Conservation (phyloP, 352 stramenopile genomes). For the Peronospora tabacina region DNA sequence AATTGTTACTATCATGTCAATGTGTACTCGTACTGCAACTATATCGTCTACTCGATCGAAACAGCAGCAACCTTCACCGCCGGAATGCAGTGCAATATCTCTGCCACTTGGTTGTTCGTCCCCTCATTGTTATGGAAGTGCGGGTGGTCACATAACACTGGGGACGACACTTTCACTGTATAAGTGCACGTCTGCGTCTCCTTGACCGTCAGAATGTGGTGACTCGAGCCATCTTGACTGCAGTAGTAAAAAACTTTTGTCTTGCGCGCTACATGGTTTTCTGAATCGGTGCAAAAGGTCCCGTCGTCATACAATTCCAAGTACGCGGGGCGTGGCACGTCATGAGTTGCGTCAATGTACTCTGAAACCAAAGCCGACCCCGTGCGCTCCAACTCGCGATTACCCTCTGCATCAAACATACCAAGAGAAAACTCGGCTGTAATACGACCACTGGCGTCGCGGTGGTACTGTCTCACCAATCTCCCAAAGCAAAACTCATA, state of each 20-base stretch:
- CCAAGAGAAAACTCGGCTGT: slow-evolving; percentile 67
- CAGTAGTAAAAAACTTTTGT: slow-evolving; percentile 72
- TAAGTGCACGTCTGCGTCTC: slow-evolving; percentile 81
- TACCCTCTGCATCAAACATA: slow-evolving; percentile 40
- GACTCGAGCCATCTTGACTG: slow-evolving; percentile 49
- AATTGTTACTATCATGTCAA: no score
- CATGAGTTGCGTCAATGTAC: slow-evolving; percentile 72
- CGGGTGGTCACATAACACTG: slow-evolving; percentile 68
- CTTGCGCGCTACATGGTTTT: slow-evolving; percentile 47
- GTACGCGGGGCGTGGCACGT: slow-evolving; percentile 57
- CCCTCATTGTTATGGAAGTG: slow-evolving; percentile 72
- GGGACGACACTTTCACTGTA: slow-evolving; percentile 70
- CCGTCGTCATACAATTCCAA: slow-evolving; percentile 62
- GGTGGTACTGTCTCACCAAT: slow-evolving; percentile 67
- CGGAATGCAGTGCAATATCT: slow-evolving; percentile 72
- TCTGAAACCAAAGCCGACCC: slow-evolving; percentile 53
- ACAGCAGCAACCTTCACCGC: slow-evolving; percentile 3
- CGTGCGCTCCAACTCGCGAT: slow-evolving; percentile 37
- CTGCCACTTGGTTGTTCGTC: slow-evolving; percentile 38
- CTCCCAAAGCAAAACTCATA: slow-evolving; percentile 79
- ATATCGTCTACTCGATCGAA: slow-evolving; percentile 3
- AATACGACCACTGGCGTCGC: slow-evolving; percentile 52
- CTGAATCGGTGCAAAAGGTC: slow-evolving; percentile 69
- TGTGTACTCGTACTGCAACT: no score
- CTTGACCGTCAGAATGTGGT: slow-evolving; percentile 70